These are phyloP conservation scores for Xylaria hypoxylon DNA, from an alignment of 2,329 filamentous ascomycete species.

Conservation along the genomic window DNA sequence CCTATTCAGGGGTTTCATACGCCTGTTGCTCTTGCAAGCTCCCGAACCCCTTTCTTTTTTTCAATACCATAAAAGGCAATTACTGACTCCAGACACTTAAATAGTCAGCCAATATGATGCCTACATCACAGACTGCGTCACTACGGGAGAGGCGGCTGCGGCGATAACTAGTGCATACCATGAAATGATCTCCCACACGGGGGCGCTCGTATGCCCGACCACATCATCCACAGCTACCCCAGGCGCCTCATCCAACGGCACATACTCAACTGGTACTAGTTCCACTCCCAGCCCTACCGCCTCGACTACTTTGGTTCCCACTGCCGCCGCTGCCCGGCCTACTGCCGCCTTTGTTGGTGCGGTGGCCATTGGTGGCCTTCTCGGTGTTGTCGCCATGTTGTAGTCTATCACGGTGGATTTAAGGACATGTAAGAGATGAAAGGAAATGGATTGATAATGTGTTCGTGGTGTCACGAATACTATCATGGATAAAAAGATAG, in stretches of 20 bases:
- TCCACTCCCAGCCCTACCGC: constrained; percentile 8
- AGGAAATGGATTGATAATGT: not conserved
- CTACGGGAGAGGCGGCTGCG: constrained; percentile 29
- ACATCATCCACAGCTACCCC: not conserved
- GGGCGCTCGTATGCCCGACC: constrained; percentile 12
- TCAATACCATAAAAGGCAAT: too few species aligned
- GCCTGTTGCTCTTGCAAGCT: too few species aligned
- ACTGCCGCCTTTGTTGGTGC: constrained; percentile 21
- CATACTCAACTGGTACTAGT: constrained; percentile 21
- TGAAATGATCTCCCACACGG: constrained; percentile 15
- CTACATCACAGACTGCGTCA: constrained; percentile 31
- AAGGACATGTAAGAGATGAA: not conserved
- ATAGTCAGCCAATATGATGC: constrained; percentile 24
- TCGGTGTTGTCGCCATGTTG: constrained; percentile 21
- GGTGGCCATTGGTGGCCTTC: constrained; percentile 21
- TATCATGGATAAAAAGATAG: too few species aligned
- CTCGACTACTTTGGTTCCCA: constrained; percentile 11
- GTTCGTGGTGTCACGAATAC: not conserved
- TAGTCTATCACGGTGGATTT: not conserved
- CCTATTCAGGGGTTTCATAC: too few species aligned
- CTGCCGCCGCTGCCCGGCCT: constrained; percentile 23
- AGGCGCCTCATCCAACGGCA: constrained; percentile 8
- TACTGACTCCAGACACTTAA: too few species aligned
- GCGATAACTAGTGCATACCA: constrained; percentile 14
- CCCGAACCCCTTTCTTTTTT: too few species aligned